A percentile compares a stretch with the other conserved stretches of the same genome.
Evolutionary conservation across 2,329 filamentous ascomycete genomes (phyloP).

Genomic region (Dactylonectria macrodidyma): DNA sequence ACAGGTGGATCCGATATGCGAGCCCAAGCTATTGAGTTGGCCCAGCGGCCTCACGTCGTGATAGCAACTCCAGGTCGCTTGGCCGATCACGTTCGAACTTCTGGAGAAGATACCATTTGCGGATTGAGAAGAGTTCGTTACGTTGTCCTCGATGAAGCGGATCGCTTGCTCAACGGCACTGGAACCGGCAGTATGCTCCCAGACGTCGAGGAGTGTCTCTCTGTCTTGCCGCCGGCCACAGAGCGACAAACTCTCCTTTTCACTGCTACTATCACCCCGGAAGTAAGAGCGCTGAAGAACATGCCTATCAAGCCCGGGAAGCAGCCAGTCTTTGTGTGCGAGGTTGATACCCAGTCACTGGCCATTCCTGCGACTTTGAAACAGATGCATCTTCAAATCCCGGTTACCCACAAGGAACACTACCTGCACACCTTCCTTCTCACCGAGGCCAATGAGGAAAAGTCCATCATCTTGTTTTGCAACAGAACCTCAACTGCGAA

Average conservation of each 20-base stretch:
- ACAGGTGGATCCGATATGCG: conserved; percentile 96
- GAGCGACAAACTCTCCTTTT: conserved; percentile 95
- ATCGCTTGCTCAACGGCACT: conserved; percentile 83
- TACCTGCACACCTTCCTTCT: conserved; percentile 92
- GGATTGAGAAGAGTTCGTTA: conserved; percentile 85
- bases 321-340: conserved; percentile 88
- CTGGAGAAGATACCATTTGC: conserved; percentile 90
- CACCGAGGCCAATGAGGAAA: conserved; percentile 81
- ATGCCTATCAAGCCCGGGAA: conserved; percentile 79
- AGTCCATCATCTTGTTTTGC: conserved; percentile 92
- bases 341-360: conserved; percentile 82
- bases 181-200: conserved; percentile 91
- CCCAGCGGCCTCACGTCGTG: conserved; percentile 88
- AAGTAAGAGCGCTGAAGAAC: conserved; percentile 89
- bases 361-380: conserved; percentile 85
- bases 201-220: conserved; percentile 91
- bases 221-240: conserved; percentile 81
- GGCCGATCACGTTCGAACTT: conserved; percentile 93
- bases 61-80: conserved; percentile 95
- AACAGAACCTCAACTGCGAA: conserved; percentile 93
- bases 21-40: conserved; percentile 86
- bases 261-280: conserved; percentile 94
- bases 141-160: conserved; percentile 96
- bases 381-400: conserved; percentile 90
- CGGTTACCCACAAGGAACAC: conserved; percentile 93